phyloP scores from a whole-genome alignment of 192 early-diverging fungal genomes.

The Thoreauomyces humboldtii region DNA sequence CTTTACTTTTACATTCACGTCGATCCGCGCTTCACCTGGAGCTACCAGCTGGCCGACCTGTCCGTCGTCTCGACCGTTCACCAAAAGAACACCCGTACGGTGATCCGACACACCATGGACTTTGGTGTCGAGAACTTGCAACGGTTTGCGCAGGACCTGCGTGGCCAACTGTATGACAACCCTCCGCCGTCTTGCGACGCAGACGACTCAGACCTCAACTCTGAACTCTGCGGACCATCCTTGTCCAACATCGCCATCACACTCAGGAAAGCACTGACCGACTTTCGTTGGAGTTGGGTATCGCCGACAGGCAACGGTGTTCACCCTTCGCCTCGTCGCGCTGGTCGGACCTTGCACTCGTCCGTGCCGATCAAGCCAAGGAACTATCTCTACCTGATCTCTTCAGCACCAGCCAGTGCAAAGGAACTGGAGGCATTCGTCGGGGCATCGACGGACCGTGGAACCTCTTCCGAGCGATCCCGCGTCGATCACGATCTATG shows the following conservation, averaged over 20 bases:
- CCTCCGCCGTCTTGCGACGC: not conserved
- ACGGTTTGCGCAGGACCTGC: not conserved
- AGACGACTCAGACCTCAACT: not conserved
- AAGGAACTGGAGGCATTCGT: not conserved
- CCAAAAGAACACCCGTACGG: not conserved
- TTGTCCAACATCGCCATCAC: not conserved
- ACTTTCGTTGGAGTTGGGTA: constrained; percentile 23
- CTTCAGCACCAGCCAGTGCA: not conserved
- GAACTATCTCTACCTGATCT: constrained; percentile 11
- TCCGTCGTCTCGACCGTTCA: constrained; percentile 1
- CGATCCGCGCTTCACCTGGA: constrained; percentile 20
- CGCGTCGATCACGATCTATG: not conserved
- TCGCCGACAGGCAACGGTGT: not conserved
- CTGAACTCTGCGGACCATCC: too few species aligned
- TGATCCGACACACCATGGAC: not conserved
- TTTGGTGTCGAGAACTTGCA: not conserved
- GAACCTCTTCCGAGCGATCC: not conserved
- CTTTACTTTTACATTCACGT: constrained; percentile 25
- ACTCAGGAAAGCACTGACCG: constrained; percentile 3
- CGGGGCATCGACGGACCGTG: not conserved
- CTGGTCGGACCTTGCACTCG: not conserved
- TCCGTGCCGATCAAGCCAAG: constrained; percentile 8
- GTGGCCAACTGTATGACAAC: not conserved
- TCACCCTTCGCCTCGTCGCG: constrained; percentile 1
- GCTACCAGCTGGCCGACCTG: constrained; percentile 10